Conservation (phyloP, 2,329 filamentous ascomycete species). For the Xylariaceae sp. region DNA sequence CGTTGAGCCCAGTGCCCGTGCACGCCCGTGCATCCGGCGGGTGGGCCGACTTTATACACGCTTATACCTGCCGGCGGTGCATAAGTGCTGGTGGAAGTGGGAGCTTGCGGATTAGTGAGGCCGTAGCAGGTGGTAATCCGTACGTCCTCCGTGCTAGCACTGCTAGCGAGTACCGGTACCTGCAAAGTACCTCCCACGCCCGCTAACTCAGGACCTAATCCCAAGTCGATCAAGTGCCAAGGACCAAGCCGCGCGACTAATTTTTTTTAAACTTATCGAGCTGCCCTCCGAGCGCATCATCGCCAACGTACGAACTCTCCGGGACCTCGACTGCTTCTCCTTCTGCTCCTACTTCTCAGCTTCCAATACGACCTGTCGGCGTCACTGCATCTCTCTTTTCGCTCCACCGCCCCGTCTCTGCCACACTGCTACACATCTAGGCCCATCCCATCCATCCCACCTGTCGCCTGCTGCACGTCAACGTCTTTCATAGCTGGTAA, state of each 20-base stretch:
- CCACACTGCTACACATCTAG: not conserved
- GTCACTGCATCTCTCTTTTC: not conserved
- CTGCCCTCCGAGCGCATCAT: conserved; percentile 21
- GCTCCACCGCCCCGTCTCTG: not conserved
- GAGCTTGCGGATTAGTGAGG: no score
- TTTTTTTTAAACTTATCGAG: conserved; percentile 20
- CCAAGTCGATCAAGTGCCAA: conserved; percentile 6
- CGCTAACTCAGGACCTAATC: not conserved
- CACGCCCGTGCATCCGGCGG: no score
- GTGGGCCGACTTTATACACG: no score
- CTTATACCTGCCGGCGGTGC: no score
- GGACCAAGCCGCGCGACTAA: conserved; percentile 20
- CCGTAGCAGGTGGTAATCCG: no score
- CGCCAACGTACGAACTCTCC: conserved; percentile 1
- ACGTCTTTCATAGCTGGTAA: not conserved
- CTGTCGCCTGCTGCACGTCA: not conserved
- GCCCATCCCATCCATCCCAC: not conserved
- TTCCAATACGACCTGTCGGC: not conserved
- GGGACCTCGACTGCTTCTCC: not conserved
- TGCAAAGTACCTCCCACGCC: no score
- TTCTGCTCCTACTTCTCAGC: not conserved
- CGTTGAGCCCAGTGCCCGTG: no score
- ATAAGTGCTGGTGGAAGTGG: no score
- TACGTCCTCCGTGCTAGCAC: no score
- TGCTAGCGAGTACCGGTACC: no score